These are phyloP conservation scores for Cyclocybe cylindracea DNA, from an alignment of 768 basidiomycete species.

Conservation along the genomic window DNA sequence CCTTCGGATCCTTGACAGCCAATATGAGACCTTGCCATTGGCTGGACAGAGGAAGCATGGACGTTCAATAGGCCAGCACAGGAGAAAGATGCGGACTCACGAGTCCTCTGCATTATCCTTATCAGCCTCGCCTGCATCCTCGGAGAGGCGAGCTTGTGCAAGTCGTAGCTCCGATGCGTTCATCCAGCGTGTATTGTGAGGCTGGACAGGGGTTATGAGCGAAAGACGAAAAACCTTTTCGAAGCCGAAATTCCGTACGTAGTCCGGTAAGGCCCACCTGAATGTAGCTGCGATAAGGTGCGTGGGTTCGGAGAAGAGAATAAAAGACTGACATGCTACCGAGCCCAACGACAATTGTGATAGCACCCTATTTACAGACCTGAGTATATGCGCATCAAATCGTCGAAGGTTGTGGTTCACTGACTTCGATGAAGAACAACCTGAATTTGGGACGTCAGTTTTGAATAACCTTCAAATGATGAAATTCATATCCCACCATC, in stretches of 20 bases:
- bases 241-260: too few species aligned
- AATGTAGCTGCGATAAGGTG: background rate
- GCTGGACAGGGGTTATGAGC: conserved; percentile 32
- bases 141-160: conserved; percentile 67
- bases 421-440: conserved; percentile 73
- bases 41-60: conserved; percentile 24
- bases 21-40: conserved; percentile 52
- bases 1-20: conserved; percentile 58
- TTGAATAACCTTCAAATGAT: background rate
- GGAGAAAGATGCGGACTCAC: conserved; percentile 31
- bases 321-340: conserved; percentile 44
- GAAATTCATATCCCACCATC: conserved; percentile 45
- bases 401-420: background rate
- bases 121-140: conserved; percentile 70
- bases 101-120: conserved; percentile 57
- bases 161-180: conserved; percentile 48
- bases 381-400: too few species aligned
- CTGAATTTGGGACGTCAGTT: conserved; percentile 27
- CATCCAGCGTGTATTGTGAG: conserved; percentile 64
- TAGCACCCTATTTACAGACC: conserved; percentile 45
- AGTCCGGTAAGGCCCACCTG: background rate
- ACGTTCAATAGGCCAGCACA: background rate
- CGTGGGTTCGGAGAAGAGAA: background rate
- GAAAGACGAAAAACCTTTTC: background rate
- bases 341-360: conserved; percentile 63